Percentiles rank a stretch among this genome's conserved stretches.
These are phyloP conservation scores for Termitomyces sp. DNA, from an alignment of 768 basidiomycete species.

Conservation along the genomic window DNA sequence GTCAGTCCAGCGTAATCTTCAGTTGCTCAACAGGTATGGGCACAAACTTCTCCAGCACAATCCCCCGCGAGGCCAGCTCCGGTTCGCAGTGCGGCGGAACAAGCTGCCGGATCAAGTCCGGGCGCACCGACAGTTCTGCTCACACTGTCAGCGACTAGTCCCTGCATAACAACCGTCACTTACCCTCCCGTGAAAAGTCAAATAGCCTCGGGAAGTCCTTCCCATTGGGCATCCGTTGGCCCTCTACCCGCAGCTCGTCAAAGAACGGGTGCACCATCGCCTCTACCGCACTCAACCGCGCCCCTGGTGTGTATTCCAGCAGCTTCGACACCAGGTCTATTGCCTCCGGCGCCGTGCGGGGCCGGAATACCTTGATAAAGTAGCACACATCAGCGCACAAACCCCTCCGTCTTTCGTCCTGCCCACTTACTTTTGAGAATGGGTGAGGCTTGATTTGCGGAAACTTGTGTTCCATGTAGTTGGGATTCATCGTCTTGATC, in stretches of 20 bases:
- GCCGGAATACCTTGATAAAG: conserved; percentile 81
- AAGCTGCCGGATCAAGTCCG: conserved; percentile 87
- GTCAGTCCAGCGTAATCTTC: conserved; percentile 88
- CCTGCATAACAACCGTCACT: conserved; percentile 23
- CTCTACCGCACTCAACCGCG: conserved; percentile 83
- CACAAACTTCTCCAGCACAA: conserved; percentile 86
- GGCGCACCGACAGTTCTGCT: conserved; percentile 91
- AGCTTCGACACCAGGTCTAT: conserved; percentile 94
- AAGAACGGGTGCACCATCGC: conserved; percentile 97
- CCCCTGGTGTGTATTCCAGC: conserved; percentile 96
- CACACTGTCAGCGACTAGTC: conserved; percentile 1
- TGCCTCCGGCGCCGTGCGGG: conserved; percentile 92
- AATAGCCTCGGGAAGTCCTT: conserved; percentile 94
- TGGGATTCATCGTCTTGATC: conserved; percentile 99
- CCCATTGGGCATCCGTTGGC: conserved; percentile 93
- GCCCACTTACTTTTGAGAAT: conserved; percentile 75
- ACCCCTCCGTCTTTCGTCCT: conserved; percentile 13
- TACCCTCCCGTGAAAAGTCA: conserved; percentile 91
- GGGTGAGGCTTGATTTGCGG: conserved; percentile 99
- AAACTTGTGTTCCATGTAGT: conserved; percentile 99
- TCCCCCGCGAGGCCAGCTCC: conserved; percentile 80
- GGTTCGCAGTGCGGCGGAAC: conserved; percentile 88
- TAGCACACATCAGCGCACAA: background rate
- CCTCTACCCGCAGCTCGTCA: conserved; percentile 88
- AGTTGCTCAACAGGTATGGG: conserved; percentile 97